A percentile compares a stretch with the other conserved stretches of the same genome.
Conservation (phyloP, 768 basidiomycete species). For the Phylloporus sp. region DNA sequence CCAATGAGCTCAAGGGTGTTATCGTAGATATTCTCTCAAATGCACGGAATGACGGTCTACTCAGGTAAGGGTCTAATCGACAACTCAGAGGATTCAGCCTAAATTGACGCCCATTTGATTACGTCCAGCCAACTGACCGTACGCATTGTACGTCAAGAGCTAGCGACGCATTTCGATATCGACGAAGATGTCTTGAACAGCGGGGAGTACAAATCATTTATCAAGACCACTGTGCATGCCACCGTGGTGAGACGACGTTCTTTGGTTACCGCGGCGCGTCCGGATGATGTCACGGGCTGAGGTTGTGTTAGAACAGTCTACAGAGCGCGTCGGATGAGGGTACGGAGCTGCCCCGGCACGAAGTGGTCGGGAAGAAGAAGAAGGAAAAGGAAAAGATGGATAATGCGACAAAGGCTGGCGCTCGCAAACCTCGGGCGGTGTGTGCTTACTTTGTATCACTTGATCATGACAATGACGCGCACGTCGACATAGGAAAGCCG, state of each 20-base stretch:
- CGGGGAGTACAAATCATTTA: constrained; percentile 41
- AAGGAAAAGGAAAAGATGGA: constrained; percentile 12
- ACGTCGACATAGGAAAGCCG: neutral
- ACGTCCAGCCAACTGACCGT: constrained; percentile 37
- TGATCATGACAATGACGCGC: neutral
- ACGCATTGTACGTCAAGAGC: constrained; percentile 45
- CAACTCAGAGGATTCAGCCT: neutral
- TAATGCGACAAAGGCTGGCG: neutral
- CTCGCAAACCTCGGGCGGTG: constrained; percentile 14
- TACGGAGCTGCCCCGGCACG: neutral
- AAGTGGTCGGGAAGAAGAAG: constrained; percentile 12
- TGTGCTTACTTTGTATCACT: neutral
- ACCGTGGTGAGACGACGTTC: constrained; percentile 10
- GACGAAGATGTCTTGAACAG: constrained; percentile 41
- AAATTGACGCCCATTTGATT: neutral
- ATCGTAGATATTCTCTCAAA: constrained; percentile 20
- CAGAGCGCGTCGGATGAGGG: constrained; percentile 3
- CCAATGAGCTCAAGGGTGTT: constrained; percentile 13
- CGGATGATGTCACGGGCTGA: neutral
- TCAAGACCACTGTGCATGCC: constrained; percentile 35
- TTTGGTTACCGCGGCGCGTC: neutral
- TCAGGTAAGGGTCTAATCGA: constrained; percentile 10
- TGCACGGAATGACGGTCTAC: constrained; percentile 20
- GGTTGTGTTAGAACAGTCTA: constrained; percentile 7
- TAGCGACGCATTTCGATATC: constrained; percentile 48